Conservation (phyloP, 495 filamentous ascomycete species). For the Penicillium lividum region DNA sequence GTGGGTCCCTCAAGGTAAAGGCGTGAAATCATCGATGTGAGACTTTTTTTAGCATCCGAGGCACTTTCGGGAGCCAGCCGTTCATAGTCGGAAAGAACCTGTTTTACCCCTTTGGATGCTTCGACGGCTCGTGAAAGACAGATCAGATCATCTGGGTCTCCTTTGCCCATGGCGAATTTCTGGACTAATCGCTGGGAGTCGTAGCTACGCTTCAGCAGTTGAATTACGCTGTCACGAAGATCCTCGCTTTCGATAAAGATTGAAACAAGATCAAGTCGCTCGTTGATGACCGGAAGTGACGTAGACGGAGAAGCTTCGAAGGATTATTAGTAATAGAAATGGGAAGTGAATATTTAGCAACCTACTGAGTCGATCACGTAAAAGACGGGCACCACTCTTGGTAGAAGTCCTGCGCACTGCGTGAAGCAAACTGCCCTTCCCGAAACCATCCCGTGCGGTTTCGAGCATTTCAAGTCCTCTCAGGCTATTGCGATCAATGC, state of each 20-base stretch:
- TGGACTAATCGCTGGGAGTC: conserved; percentile 90
- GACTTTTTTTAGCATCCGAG: conserved; percentile 32
- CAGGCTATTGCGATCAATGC: conserved; percentile 88
- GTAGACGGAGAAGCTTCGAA: conserved; percentile 74
- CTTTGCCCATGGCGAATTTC: conserved; percentile 86
- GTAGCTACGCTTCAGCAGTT: conserved; percentile 71
- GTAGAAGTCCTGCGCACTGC: conserved; percentile 86
- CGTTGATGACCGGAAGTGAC: conserved; percentile 73
- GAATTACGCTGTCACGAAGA: conserved; percentile 65
- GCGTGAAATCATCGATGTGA: conserved; percentile 57
- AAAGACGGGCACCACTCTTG: conserved; percentile 80
- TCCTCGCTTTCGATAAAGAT: conserved; percentile 62
- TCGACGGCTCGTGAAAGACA: conserved; percentile 78
- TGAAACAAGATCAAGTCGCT: conserved; percentile 79
- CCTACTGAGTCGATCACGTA: conserved; percentile 80
- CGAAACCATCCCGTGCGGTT: conserved; percentile 72
- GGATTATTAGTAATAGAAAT: conserved; percentile 16
- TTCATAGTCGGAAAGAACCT: conserved; percentile 38
- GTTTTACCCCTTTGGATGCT: conserved; percentile 69
- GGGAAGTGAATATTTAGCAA: not conserved
- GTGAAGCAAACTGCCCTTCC: conserved; percentile 83
- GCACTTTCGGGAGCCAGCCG: conserved; percentile 6
- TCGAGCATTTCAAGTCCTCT: conserved; percentile 84
- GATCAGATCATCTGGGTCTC: conserved; percentile 92
- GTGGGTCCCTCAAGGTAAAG: conserved; percentile 69